Evolutionary conservation across 2,329 filamentous ascomycete genomes (phyloP).

Genomic region (Botryosphaeria dothidea): DNA sequence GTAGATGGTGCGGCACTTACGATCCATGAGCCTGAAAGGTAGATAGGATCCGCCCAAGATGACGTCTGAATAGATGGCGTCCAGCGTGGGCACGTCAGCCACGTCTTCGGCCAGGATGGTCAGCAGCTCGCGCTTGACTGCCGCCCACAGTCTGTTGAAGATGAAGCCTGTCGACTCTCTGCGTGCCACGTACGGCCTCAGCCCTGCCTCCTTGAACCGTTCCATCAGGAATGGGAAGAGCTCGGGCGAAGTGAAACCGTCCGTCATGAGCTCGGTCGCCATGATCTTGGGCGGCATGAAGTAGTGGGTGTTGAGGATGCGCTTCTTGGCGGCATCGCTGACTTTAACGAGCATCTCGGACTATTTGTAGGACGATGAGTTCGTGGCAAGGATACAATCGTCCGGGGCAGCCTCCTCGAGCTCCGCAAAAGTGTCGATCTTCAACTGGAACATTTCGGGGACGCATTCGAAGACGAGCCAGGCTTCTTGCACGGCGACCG

Average conservation of each 20-base stretch:
- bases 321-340: constrained; percentile 34
- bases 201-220: constrained; percentile 42
- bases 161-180: constrained; percentile 57
- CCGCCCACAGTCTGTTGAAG: constrained; percentile 59
- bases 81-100: constrained; percentile 50
- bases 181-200: constrained; percentile 44
- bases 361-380: constrained; percentile 56
- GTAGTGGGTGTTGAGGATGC: constrained; percentile 55
- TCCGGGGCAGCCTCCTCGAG: constrained; percentile 45
- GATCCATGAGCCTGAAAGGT: constrained; percentile 50
- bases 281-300: constrained; percentile 47
- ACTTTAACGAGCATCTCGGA: constrained; percentile 51
- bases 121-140: constrained; percentile 55
- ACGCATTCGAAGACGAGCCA: constrained; percentile 59
- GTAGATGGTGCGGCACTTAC: neutral
- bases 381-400: constrained; percentile 54
- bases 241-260: constrained; percentile 43
- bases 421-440: constrained; percentile 50
- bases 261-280: constrained; percentile 57
- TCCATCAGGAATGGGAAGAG: constrained; percentile 51
- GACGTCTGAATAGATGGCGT: constrained; percentile 46
- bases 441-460: constrained; percentile 52
- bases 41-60: constrained; percentile 30
- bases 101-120: constrained; percentile 54
- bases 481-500: constrained; percentile 44